Evolutionary conservation across 2,329 filamentous ascomycete genomes (phyloP).

Genomic region (Triangularia verruculosa): DNA sequence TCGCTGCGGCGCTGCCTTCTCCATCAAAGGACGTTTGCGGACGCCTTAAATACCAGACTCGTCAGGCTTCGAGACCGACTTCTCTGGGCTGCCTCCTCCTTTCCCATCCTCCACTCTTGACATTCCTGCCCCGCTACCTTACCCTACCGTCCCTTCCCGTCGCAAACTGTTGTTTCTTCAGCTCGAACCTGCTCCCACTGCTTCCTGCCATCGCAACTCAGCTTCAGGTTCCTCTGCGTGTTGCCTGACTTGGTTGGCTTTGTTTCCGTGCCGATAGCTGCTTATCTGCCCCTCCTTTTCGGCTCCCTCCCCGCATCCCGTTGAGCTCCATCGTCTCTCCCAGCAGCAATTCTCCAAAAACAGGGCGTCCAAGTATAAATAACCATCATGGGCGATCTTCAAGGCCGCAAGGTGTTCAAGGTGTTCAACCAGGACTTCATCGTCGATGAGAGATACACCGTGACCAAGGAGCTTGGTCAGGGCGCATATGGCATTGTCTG

Average conservation of each 20-base stretch:
- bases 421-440: slow-evolving; percentile 99
- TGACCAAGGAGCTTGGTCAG: slow-evolving; percentile 97
- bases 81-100: slow-evolving; percentile 2
- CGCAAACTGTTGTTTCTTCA: background rate
- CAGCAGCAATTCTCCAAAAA: background rate
- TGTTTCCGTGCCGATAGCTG: slow-evolving; percentile 2
- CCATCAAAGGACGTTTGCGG: slow-evolving; percentile 11
- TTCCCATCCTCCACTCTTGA: background rate
- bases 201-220: slow-evolving; percentile 1
- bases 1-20: slow-evolving; percentile 7
- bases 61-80: background rate
- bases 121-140: background rate
- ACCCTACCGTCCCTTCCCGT: background rate
- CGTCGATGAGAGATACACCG: slow-evolving; percentile 95
- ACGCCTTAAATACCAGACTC: slow-evolving; percentile 9
- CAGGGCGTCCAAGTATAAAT: background rate
- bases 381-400: slow-evolving; percentile 35
- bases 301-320: slow-evolving; percentile 2
- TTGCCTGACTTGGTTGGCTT: background rate
- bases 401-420: slow-evolving; percentile 86
- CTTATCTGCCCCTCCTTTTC: background rate
- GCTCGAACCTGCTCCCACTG: background rate
- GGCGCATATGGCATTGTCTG: slow-evolving; percentile 99
- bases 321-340: background rate
- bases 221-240: slow-evolving; percentile 11